A percentile compares a stretch with the other conserved stretches of the same genome.
Conservation (phyloP, 345 rosid species). For the Passiflora organensis region DNA sequence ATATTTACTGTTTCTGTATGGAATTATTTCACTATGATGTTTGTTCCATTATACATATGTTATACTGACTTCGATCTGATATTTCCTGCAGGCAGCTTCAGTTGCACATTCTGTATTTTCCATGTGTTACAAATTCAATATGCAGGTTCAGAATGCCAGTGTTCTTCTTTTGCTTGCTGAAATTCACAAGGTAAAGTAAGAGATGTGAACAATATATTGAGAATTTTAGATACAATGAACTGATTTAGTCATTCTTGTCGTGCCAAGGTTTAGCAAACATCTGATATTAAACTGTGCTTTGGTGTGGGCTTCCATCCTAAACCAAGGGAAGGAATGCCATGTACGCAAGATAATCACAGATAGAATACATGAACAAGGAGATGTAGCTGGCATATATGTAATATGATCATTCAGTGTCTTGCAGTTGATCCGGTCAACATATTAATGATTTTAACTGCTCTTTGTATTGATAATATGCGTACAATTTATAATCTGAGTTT, state of each 20-base stretch:
- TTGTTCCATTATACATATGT: conserved; percentile 1
- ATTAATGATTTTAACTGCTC: neutral
- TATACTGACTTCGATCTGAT: conserved; percentile 18
- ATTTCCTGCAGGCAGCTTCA: conserved; percentile 66
- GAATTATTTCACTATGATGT: neutral
- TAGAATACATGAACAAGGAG: neutral
- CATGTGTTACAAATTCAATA: conserved; percentile 85
- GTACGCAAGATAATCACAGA: neutral
- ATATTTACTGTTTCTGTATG: too few relatives aligned
- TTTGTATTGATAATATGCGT: neutral
- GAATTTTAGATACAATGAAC: too few relatives aligned
- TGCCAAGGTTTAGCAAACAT: too few relatives aligned
- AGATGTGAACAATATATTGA: too few relatives aligned
- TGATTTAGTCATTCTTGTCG: too few relatives aligned
- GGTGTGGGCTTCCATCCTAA: neutral
- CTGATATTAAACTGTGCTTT: too few relatives aligned
- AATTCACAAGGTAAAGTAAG: conserved; percentile 75
- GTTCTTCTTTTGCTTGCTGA: conserved; percentile 92
- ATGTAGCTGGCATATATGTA: neutral
- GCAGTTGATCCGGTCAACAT: neutral
- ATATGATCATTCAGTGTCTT: neutral
- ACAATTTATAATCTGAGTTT: neutral
- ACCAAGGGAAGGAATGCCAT: too few relatives aligned
- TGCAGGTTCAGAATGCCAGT: conserved; percentile 83
- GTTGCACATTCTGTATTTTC: conserved; percentile 86